phyloP scores from a whole-genome alignment of 78 protist species.

The Dictyostelium capitatum region DNA sequence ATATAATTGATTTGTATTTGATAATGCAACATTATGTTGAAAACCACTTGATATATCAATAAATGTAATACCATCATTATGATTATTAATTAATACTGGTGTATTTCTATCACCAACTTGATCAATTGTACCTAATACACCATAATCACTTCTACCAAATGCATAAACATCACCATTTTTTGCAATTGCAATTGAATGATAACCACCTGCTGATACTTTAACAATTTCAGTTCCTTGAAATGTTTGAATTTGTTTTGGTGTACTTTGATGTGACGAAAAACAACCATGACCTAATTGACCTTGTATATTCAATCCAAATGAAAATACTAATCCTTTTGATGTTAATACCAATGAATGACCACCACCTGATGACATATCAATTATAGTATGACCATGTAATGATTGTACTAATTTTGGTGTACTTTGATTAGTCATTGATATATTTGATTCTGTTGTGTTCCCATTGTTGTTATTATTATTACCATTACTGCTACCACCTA shows the following conservation, averaged over 20 bases:
- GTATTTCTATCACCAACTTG: slow-evolving; percentile 5
- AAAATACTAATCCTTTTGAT: slow-evolving; percentile 19
- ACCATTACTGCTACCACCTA: slow-evolving; percentile 46
- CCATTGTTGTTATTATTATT: too few relatives aligned
- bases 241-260: slow-evolving; percentile 41
- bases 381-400: slow-evolving; percentile 7
- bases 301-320: slow-evolving; percentile 54
- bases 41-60: slow-evolving; percentile 39
- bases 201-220: slow-evolving; percentile 58
- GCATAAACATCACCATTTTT: slow-evolving; percentile 7
- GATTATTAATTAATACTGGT: background rate
- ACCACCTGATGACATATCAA: slow-evolving; percentile 50
- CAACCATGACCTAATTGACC: slow-evolving; percentile 70
- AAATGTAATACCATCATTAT: background rate
- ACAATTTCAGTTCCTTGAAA: background rate
- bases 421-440: background rate
- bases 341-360: slow-evolving; percentile 72
- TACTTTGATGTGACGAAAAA: background rate
- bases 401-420: slow-evolving; percentile 43
- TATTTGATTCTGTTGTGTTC: background rate
- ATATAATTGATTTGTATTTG: background rate
- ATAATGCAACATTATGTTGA: slow-evolving; percentile 51
- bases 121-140: slow-evolving; percentile 22
- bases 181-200: slow-evolving; percentile 59
- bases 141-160: slow-evolving; percentile 63